phyloP scores from a whole-genome alignment of 257 asterid genomes.

The Solanum pennellii region DNA sequence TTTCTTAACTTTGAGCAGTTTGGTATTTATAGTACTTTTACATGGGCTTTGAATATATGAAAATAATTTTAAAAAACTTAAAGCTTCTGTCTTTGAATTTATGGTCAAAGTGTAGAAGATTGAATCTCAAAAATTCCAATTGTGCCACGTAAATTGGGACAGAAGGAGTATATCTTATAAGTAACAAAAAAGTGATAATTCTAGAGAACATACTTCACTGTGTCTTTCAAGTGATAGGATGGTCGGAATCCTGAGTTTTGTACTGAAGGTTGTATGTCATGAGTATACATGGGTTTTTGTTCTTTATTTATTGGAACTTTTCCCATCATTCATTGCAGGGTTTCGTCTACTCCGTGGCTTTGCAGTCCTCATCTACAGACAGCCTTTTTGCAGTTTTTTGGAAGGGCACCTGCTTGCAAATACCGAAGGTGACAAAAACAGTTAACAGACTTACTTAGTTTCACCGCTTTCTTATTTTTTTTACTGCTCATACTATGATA shows the following conservation, averaged over 20 bases:
- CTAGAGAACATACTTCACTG: not conserved
- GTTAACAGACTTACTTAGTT: not conserved
- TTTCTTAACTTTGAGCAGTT: not conserved
- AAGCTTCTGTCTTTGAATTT: not conserved
- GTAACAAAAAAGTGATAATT: not conserved
- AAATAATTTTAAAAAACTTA: not conserved
- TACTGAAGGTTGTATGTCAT: not conserved
- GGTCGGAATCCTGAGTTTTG: not conserved
- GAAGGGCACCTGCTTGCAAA: conserved; percentile 54
- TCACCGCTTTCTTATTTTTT: not conserved
- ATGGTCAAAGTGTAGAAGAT: not conserved
- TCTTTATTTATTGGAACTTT: not conserved
- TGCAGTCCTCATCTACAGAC: conserved; percentile 95
- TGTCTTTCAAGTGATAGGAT: not conserved
- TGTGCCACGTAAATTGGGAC: not conserved
- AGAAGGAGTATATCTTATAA: not conserved
- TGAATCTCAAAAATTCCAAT: not conserved
- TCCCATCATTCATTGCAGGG: conserved; percentile 24
- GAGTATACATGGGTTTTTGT: not conserved
- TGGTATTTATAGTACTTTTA: not conserved
- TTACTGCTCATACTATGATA: not conserved
- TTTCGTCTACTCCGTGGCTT: conserved; percentile 76
- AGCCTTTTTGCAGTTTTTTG: conserved; percentile 48
- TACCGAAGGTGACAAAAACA: conserved; percentile 50
- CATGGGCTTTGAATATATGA: not conserved